Evolutionary conservation across 495 filamentous ascomycete genomes (phyloP).

Genomic region (Tuber magnatum): DNA sequence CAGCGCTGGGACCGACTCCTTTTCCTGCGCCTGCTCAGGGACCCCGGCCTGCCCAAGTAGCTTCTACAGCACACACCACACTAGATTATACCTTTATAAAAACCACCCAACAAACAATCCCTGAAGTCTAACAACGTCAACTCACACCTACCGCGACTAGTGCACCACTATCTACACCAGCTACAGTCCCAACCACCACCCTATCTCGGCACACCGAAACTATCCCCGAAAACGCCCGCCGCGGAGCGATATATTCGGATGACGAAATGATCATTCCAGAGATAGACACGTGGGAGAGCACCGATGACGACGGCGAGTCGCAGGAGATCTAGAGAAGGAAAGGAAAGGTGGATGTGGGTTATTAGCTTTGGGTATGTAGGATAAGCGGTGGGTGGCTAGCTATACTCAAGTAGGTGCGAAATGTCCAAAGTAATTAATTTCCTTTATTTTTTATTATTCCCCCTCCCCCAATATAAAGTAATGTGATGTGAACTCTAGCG

Average conservation of each 20-base stretch:
- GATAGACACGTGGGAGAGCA: conserved; percentile 31
- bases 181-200: neutral
- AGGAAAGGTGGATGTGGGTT: neutral
- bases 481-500: neutral
- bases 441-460: neutral
- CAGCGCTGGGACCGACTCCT: neutral
- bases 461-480: too few species aligned
- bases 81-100: neutral
- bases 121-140: neutral
- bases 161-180: conserved; percentile 1
- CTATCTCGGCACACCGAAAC: neutral
- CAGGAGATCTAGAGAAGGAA: neutral
- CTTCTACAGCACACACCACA: neutral
- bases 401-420: neutral
- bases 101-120: neutral
- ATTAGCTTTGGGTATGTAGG: neutral
- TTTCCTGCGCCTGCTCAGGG: neutral
- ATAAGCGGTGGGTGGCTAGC: neutral
- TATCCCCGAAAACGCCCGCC: neutral
- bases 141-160: neutral
- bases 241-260: conserved; percentile 18
- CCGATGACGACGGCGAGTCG: conserved; percentile 20
- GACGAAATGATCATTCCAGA: conserved; percentile 36
- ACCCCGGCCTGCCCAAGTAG: neutral
- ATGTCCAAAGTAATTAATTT: neutral